Evolutionary conservation across 2,329 filamentous ascomycete species (phyloP), one percentile per base, ranked within the genome.

Genomic region (Monilinia laxa): DNA sequence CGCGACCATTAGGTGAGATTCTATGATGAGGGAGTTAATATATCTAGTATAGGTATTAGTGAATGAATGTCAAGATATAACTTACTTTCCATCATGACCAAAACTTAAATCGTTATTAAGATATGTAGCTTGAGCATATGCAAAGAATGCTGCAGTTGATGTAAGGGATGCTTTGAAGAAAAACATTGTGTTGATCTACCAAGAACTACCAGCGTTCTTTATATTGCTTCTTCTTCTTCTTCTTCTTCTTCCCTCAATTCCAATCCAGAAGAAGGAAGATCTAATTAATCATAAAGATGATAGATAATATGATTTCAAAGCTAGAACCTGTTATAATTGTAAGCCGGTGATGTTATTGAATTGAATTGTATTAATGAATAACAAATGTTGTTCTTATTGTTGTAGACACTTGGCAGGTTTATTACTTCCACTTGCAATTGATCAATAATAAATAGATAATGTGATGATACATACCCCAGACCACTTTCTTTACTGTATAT

Each of bases 61-160:
- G 31, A 5, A 7, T 35, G 31, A 35, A 35, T 4, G 5, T 35
- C 47, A 3, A 53, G 49, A 12, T 20, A 11, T 20, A 5, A 71
- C 71, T 71, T 71, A 76, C 75, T 71, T 73, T n/a, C 71, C 72
- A 69, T 71, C 67, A 66, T 83, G 79, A 58, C 84, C 84, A 71
- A 85, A 85, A 69, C 74, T 76, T 59, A 77, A 67, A 14, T 77
- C 76, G 56, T 70, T 73, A 53, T 73, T 71, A 45, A 77, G 71
- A 69, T 75, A 75, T 53, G 70, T 69, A 64, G 75, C 74, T 69
- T 75, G 71, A 58, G 73, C 73, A 58, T 68, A 70, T 69, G 69
- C 65, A 68, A 74, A 68, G 66, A 75, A 70, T 62, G 72, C 70
- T 47, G 71, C 70, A 52, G 71, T 63, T 20, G 73, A 71, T 23